These are phyloP conservation scores for Glutinoglossum americanum DNA, from an alignment of 495 filamentous ascomycete genomes.

Conservation along the genomic window DNA sequence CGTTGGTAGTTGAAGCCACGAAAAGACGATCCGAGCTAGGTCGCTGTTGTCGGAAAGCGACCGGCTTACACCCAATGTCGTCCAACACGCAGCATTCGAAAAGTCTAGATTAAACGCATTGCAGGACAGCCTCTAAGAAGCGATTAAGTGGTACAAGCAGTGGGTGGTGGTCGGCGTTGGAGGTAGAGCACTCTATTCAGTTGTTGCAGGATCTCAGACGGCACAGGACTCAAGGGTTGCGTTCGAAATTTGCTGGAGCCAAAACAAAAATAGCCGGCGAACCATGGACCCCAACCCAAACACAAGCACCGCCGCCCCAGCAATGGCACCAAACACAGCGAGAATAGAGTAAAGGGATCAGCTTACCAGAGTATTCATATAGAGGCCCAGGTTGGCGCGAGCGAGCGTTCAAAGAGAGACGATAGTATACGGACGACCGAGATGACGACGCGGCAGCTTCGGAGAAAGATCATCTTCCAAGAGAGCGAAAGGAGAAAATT, in stretches of 20 bases:
- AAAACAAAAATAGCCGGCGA: conserved; percentile 2
- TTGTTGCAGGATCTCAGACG: conserved; percentile 1
- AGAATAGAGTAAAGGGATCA: background rate
- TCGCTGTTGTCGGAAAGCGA: background rate
- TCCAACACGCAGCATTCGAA: background rate
- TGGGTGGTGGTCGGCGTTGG: background rate
- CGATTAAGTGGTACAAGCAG: background rate
- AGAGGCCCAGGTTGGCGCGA: background rate
- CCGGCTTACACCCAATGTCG: background rate
- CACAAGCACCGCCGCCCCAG: background rate
- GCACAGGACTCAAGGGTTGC: background rate
- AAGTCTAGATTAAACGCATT: background rate
- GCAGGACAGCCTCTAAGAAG: background rate
- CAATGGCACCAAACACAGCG: background rate
- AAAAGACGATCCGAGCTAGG: background rate
- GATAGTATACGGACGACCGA: background rate
- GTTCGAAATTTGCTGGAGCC: conserved; percentile 1
- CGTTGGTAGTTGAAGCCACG: background rate
- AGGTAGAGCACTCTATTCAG: background rate
- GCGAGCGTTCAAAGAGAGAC: background rate
- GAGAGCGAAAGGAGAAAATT: background rate
- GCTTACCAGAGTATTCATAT: background rate
- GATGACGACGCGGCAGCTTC: no score
- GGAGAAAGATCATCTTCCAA: background rate
- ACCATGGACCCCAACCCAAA: background rate